Evolutionary conservation across 1,284 basidiomycete species (phyloP).

Genomic region (Puccinia hordei): DNA sequence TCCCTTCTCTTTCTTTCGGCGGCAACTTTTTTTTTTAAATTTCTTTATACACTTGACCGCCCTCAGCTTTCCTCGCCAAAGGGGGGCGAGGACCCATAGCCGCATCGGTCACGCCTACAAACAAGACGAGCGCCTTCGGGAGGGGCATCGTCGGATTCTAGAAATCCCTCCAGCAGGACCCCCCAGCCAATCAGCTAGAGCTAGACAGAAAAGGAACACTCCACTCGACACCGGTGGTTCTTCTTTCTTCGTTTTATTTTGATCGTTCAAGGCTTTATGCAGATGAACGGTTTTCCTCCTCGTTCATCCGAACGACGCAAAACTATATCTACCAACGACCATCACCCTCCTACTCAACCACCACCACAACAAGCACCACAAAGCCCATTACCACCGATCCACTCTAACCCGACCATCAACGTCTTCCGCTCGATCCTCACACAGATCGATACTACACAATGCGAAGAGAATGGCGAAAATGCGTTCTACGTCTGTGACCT

Average conservation of each 20-base stretch:
- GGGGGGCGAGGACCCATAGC: conserved; percentile 50
- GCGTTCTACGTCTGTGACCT: conserved; percentile 97
- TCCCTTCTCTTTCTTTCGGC: not conserved
- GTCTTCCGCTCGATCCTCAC: conserved; percentile 48
- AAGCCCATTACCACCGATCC: conserved; percentile 15
- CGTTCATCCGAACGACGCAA: conserved; percentile 27
- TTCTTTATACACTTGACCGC: conserved; percentile 7
- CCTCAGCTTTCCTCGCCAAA: conserved; percentile 50
- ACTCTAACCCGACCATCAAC: conserved; percentile 40
- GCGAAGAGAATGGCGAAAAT: conserved; percentile 73
- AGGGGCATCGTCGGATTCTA: conserved; percentile 48
- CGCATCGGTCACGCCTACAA: conserved; percentile 37
- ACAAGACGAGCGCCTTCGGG: conserved; percentile 49
- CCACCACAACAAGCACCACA: conserved; percentile 5
- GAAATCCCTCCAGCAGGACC: conserved; percentile 25
- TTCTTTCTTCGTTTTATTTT: not conserved
- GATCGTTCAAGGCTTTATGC: not conserved
- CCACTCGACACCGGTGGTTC: not conserved
- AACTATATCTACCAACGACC: not conserved
- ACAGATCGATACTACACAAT: conserved; percentile 60
- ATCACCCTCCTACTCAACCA: not conserved
- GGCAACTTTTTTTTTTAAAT: not conserved
- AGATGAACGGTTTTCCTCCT: conserved; percentile 37
- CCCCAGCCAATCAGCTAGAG: not conserved
- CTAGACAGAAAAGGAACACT: not conserved